Base-by-base conservation (phyloP, 306 rosid genomes). In the Castanopsis chinensis region DNA sequence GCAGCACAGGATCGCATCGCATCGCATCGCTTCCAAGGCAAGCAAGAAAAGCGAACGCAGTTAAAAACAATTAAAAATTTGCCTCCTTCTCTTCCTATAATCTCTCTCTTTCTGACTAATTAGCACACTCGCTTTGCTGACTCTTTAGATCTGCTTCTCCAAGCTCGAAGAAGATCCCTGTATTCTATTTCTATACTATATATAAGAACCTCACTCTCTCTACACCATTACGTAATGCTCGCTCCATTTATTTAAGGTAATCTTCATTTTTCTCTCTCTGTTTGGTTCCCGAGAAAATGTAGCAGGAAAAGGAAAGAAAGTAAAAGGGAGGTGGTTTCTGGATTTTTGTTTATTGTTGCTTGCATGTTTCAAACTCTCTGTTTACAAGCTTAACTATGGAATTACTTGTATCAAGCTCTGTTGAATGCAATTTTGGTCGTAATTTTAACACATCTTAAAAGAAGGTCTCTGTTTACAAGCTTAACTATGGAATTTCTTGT, bases 1-100 rank as follows among this genome's bases (percentile, higher is more conserved):
- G 83, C 90, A 41, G 11, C 30, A 1, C 27, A 25, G n/a, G n/a
- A n/a, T 25, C 27, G 30, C 30, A 28, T 28, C 30, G 30, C 45
- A 35, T 6, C 41, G 45, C 45, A 80, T 85, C 98, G 86, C 99
- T 92, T 92, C 91, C 75, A 90, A 92, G 97, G 85, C 97, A 95
- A 91, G 97, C 68, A 79, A 88, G 49, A 79, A 59, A 73, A 56
- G 71, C 83, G 55, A 32, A 73, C 14, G 23, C 64, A 21, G 45
- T 77, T 64, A 20, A 45, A 59, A 63, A 68, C 63, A 32, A 41
- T 20, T 41, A 41, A 41, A 21, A 37, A 19, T 51, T 51, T 25
- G 23, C 61, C 49, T 74, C 10, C 2, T 6, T 9, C 9, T 37
- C 45, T 11, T 35, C 41, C 41, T 11, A 21, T 11, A 21, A 30